Conservation (phyloP, 164 flowering plant genomes). For the Taxillus chinensis region DNA sequence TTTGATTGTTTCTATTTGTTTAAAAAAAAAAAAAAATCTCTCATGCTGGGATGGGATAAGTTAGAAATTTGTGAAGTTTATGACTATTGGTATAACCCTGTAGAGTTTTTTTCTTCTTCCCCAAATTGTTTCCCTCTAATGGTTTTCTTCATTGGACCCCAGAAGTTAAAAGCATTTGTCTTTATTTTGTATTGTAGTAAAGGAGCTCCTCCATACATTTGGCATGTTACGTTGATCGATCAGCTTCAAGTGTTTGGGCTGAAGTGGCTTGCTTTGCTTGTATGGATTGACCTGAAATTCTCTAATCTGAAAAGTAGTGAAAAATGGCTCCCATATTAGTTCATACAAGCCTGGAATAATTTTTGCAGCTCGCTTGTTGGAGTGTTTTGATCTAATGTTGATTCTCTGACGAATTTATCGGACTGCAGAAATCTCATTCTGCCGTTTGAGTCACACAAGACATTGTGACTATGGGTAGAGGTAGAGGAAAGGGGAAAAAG, state of each 20-base stretch:
- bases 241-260: too few species aligned
- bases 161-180: too few species aligned
- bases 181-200: too few species aligned
- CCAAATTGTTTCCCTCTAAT: neutral
- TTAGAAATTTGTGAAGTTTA: too few species aligned
- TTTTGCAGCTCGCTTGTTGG: neutral
- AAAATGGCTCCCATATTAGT: neutral
- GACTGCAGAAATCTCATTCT: constrained; percentile 17
- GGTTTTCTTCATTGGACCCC: neutral
- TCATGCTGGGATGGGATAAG: neutral
- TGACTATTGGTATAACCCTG: neutral
- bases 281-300: neutral
- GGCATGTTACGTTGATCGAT: too few species aligned
- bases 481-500: constrained; percentile 76
- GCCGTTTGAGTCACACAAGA: constrained; percentile 10
- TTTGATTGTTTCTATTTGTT: neutral
- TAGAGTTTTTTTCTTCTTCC: neutral
- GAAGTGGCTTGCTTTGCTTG: neutral
- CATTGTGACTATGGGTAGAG: constrained; percentile 53
- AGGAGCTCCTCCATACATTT: too few species aligned
- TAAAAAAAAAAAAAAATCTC: too few species aligned
- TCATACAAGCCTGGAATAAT: neutral
- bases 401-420: neutral
- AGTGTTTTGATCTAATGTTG: neutral
- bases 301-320: neutral